Evolutionary conservation across 768 basidiomycete genomes (phyloP), one percentile per base, ranked within the genome.

Genomic region (Suillus hirtellus): DNA sequence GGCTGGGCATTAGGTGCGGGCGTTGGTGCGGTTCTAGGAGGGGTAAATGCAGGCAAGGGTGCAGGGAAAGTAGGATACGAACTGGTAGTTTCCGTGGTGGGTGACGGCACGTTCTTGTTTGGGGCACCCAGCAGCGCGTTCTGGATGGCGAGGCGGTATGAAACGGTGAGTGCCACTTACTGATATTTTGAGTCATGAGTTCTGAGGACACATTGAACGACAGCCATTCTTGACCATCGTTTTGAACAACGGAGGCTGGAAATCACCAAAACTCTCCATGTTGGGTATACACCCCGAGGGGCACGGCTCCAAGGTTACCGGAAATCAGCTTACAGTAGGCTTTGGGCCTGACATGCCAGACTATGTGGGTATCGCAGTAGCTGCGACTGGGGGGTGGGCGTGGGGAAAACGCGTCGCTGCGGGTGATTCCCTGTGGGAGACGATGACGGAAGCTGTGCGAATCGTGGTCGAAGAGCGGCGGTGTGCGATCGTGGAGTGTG

Each of bases 181-280:
- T 12, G n/a, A 19, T 15, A 6, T 27, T 31, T 19, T 5, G 38
- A 31, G 42, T 46, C 10, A 40, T 59, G 35, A 0, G 4, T 3
- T 21, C 40, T 38, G 19, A 35, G 15, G 27, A 24, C 1, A 6
- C 31, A 10, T 19, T 14, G 17, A 27, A 21, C 31, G 10, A 10
- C 63, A 89, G 88, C 89, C 89, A 1, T 90, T 89, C 77, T 72
- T 90, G 34, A 90, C 88, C 0, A 77, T 91, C 65, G 78, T 91
- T 1, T 73, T 92, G 15, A 90, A 90, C 70, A 91, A 91, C 62
- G 88, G 88, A 0, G 88, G 87, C 0, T 88, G 87, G 88, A 85
- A 79, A 67, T 84, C 87, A 0, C 89, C 89, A 4, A 84, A 80
- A 65, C 67, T 83, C 15, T 89, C 88, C 0, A 84, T 90, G 85